phyloP scores from a whole-genome alignment of 2,329 filamentous ascomycete genomes.

The Thyridium curvatum region DNA sequence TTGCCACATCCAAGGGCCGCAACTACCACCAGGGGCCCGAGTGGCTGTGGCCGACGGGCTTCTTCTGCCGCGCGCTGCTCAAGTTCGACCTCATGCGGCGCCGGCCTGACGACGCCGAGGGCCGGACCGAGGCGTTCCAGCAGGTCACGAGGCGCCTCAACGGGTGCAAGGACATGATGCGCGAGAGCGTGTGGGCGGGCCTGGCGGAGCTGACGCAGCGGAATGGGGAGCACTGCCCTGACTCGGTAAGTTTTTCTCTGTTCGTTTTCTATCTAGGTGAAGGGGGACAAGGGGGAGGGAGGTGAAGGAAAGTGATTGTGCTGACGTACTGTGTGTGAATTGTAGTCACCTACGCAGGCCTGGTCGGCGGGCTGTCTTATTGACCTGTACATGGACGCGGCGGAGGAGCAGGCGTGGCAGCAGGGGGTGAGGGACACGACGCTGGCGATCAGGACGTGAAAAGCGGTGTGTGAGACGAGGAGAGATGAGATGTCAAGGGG shows the following conservation, averaged over 20 bases:
- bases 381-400: constrained; percentile 91
- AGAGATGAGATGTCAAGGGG: too few species aligned
- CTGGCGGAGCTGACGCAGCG: constrained; percentile 91
- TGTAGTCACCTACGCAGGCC: constrained; percentile 85
- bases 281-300: too few species aligned
- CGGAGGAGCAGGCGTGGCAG: constrained; percentile 38
- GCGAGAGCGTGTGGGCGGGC: constrained; percentile 79
- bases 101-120: constrained; percentile 45
- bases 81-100: constrained; percentile 81
- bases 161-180: constrained; percentile 80
- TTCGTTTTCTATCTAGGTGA: constrained; percentile 6
- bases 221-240: constrained; percentile 72
- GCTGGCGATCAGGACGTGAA: too few species aligned
- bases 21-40: constrained; percentile 99
- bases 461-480: too few species aligned
- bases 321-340: neutral
- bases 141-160: constrained; percentile 80
- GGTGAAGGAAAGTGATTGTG: constrained; percentile 8
- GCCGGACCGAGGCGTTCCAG: constrained; percentile 83
- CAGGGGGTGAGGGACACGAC: constrained; percentile 3
- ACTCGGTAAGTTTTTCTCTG: constrained; percentile 63
- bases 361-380: constrained; percentile 95
- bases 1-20: constrained; percentile 84
- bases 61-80: constrained; percentile 85
- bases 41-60: constrained; percentile 96